Conservation (phyloP, 225 moss, liverwort and hornwort species). For the Bryum argenteum region DNA sequence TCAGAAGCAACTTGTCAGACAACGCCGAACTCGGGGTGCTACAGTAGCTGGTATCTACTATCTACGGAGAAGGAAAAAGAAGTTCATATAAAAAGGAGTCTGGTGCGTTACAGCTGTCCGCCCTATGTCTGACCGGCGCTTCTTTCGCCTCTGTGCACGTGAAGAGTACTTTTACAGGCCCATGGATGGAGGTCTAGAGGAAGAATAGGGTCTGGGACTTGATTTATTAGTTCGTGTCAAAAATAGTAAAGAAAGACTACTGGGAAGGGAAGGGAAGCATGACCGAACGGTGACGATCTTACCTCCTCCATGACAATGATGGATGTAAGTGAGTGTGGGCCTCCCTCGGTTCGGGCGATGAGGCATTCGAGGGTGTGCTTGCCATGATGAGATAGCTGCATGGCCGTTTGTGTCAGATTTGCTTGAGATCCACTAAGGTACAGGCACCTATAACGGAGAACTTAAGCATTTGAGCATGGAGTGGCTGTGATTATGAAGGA, state of each 20-base stretch:
- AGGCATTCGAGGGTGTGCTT: slow-evolving; percentile 36
- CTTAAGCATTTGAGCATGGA: too few relatives aligned
- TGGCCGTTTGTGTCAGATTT: slow-evolving; percentile 32
- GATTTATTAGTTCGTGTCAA: neutral
- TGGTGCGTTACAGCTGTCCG: slow-evolving; percentile 24
- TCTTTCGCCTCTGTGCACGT: slow-evolving; percentile 36
- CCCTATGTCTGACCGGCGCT: slow-evolving; percentile 26
- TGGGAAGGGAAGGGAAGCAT: neutral
- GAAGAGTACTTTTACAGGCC: slow-evolving; percentile 23
- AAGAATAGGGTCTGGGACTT: neutral
- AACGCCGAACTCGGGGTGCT: slow-evolving; percentile 27
- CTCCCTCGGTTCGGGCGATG: slow-evolving; percentile 30
- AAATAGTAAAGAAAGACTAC: neutral
- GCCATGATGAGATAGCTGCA: slow-evolving; percentile 35
- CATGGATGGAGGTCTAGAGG: neutral
- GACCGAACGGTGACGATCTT: neutral
- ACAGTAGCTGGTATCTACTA: slow-evolving; percentile 10
- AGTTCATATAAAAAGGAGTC: neutral
- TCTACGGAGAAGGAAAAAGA: neutral
- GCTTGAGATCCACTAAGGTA: slow-evolving; percentile 33
- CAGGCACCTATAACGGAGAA: too few relatives aligned
- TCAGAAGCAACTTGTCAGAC: slow-evolving; percentile 33
- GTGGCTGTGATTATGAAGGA: too few relatives aligned
- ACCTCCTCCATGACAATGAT: slow-evolving; percentile 23
- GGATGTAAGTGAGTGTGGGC: slow-evolving; percentile 28